A percentile compares a stretch with the other conserved stretches of the same genome.
phyloP scores from a whole-genome alignment of 2,329 filamentous ascomycete species.

The Colletotrichum gigasporum region DNA sequence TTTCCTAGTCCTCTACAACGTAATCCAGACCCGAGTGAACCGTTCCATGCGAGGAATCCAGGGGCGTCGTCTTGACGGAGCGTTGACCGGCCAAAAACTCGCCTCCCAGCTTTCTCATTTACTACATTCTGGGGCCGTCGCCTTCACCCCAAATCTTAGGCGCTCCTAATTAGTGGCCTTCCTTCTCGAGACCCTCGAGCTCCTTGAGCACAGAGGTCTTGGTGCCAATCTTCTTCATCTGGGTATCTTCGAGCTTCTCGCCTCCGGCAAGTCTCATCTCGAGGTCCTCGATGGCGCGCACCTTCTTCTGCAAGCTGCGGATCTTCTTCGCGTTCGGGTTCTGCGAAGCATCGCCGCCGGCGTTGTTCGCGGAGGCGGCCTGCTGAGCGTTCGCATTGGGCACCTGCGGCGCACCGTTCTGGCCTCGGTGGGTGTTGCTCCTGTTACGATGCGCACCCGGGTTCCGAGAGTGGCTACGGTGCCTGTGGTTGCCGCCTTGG shows the following conservation, averaged over 20 bases:
- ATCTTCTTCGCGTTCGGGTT: slow-evolving; percentile 93
- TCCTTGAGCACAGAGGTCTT: slow-evolving; percentile 88
- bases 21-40: slow-evolving; percentile 11
- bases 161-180: slow-evolving; percentile 6
- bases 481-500: slow-evolving; percentile 44
- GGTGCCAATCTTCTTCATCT: slow-evolving; percentile 97
- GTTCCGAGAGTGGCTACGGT: slow-evolving; percentile 66
- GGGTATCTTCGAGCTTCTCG: slow-evolving; percentile 97
- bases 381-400: slow-evolving; percentile 38
- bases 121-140: background rate
- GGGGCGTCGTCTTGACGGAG: background rate
- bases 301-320: slow-evolving; percentile 93
- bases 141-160: background rate
- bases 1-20: slow-evolving; percentile 2
- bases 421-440: slow-evolving; percentile 57
- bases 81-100: background rate
- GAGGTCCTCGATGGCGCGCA: slow-evolving; percentile 95
- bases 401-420: slow-evolving; percentile 37
- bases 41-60: background rate
- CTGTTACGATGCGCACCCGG: slow-evolving; percentile 60
- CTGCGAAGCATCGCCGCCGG: slow-evolving; percentile 57
- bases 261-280: slow-evolving; percentile 96
- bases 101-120: background rate
- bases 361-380: slow-evolving; percentile 35
- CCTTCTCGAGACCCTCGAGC: slow-evolving; percentile 66